Percentiles rank a stretch among this genome's conserved stretches.
These are phyloP conservation scores for Arabidopsis thaliana DNA, from an alignment of 345 rosid species.

Conservation along the genomic window DNA sequence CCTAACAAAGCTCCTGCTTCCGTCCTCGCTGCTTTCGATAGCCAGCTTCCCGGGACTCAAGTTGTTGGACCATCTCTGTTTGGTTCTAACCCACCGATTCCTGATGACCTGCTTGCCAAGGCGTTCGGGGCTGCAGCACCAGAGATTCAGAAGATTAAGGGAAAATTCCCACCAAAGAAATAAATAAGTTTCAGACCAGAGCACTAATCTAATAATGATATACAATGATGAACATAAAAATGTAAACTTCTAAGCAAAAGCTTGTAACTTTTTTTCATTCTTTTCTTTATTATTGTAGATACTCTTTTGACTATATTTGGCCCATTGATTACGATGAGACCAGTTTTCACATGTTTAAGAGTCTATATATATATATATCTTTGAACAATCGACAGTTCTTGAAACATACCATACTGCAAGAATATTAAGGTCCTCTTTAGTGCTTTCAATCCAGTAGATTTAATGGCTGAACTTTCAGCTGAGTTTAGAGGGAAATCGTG, in stretches of 20 bases:
- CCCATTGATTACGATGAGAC: slow-evolving; percentile 21
- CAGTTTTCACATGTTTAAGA: slow-evolving; percentile 24
- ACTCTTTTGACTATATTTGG: slow-evolving; percentile 12
- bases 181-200: slow-evolving; percentile 31
- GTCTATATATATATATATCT: not conserved
- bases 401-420: slow-evolving; percentile 21
- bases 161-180: slow-evolving; percentile 54
- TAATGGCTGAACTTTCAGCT: slow-evolving; percentile 1
- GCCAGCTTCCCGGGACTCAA: slow-evolving; percentile 67
- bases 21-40: slow-evolving; percentile 60
- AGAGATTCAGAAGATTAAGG: slow-evolving; percentile 53
- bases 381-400: not conserved
- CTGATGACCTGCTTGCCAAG: slow-evolving; percentile 55
- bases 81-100: slow-evolving; percentile 54
- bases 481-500: not conserved
- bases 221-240: slow-evolving; percentile 19
- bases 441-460: not conserved
- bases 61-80: slow-evolving; percentile 50
- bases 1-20: slow-evolving; percentile 48
- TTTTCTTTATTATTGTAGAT: slow-evolving; percentile 24
- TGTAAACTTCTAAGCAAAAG: slow-evolving; percentile 25
- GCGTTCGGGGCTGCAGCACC: slow-evolving; percentile 51
- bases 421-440: slow-evolving; percentile 7
- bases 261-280: slow-evolving; percentile 8
- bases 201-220: slow-evolving; percentile 2